phyloP scores from a whole-genome alignment of 179 eudicot species.

The Silene coronaria region DNA sequence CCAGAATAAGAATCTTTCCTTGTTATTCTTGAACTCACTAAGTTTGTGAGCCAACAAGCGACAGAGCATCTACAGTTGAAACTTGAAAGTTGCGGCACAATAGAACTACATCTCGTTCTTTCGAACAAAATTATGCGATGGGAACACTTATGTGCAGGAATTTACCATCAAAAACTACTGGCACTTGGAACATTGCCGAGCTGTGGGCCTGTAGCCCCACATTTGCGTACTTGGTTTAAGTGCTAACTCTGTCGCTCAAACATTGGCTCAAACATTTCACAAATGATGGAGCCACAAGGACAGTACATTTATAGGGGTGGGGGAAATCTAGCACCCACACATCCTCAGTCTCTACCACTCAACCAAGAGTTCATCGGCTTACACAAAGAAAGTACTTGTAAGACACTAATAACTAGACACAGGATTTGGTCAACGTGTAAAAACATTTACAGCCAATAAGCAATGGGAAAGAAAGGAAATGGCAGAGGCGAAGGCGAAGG shows the following conservation, averaged over 20 bases:
- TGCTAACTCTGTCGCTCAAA: too few relatives aligned
- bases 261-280: not conserved
- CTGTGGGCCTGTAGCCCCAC: too few relatives aligned
- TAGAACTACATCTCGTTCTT: not conserved
- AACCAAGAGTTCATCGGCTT: not conserved
- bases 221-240: too few relatives aligned
- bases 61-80: not conserved
- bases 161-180: not conserved
- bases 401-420: not conserved
- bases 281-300: not conserved
- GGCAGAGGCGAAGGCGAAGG: not conserved
- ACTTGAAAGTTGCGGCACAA: too few relatives aligned
- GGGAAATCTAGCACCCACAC: too few relatives aligned
- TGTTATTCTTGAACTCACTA: not conserved
- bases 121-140: not conserved
- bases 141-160: not conserved
- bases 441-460: not conserved
- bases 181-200: not conserved
- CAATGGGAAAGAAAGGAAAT: not conserved
- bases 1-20: not conserved
- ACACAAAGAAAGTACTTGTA: not conserved
- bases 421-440: not conserved
- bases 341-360: not conserved
- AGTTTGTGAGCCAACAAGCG: constrained; percentile 14
- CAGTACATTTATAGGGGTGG: not conserved